phyloP scores from a whole-genome alignment of 1,139 yeast genomes.

The Lodderomyces parapsilosis region DNA sequence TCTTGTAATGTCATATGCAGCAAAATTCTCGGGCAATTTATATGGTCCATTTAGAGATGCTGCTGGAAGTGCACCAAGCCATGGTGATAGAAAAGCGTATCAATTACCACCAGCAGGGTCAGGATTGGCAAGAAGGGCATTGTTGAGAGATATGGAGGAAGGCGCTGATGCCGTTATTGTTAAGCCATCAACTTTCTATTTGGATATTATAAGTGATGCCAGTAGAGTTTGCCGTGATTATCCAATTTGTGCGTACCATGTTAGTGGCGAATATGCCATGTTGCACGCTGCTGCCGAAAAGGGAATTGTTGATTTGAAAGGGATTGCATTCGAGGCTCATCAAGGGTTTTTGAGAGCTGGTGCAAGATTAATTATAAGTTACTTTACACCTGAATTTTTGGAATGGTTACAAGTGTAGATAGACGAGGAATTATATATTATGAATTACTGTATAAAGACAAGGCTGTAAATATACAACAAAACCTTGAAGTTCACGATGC shows the following conservation, averaged over 20 bases:
- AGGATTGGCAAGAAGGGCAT: conserved; percentile 92
- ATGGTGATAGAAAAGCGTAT: conserved; percentile 90
- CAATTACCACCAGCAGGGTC: conserved; percentile 93
- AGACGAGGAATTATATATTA: neutral
- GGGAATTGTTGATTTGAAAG: conserved; percentile 84
- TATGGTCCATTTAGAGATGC: conserved; percentile 99
- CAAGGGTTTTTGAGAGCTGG: conserved; percentile 95
- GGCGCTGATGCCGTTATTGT: conserved; percentile 96
- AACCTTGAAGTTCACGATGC: conserved; percentile 10
- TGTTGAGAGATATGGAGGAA: conserved; percentile 79
- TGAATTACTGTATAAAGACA: neutral
- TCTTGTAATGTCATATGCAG: conserved; percentile 89
- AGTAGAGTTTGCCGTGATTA: conserved; percentile 75
- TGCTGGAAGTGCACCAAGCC: conserved; percentile 86
- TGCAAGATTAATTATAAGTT: conserved; percentile 85
- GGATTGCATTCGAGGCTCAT: conserved; percentile 90
- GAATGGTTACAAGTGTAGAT: conserved; percentile 67
- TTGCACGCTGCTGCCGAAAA: conserved; percentile 97
- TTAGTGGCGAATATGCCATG: conserved; percentile 98
- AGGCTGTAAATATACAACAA: neutral
- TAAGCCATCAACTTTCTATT: conserved; percentile 95
- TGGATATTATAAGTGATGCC: conserved; percentile 89
- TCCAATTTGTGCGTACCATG: conserved; percentile 95
- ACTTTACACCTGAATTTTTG: conserved; percentile 93
- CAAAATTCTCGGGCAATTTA: conserved; percentile 86